Conservation (phyloP, 768 basidiomycete species). For the Lactifluus subvellereus region DNA sequence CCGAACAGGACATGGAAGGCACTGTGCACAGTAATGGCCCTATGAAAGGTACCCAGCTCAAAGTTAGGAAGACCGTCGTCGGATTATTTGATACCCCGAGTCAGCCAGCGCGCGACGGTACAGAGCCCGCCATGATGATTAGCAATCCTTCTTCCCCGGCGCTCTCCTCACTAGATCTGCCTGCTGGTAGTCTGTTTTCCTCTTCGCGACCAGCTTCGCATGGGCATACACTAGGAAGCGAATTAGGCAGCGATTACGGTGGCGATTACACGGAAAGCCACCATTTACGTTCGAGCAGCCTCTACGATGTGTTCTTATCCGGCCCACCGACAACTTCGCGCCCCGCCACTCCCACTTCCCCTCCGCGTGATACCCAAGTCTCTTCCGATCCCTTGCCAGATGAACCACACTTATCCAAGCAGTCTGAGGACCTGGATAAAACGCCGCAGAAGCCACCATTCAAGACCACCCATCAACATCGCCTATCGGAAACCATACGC, state of each 20-base stretch:
- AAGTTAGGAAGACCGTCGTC: slow-evolving; percentile 49
- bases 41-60: slow-evolving; percentile 19
- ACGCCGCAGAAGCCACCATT: slow-evolving; percentile 21
- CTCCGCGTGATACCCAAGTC: background rate
- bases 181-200: slow-evolving; percentile 10
- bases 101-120: slow-evolving; percentile 3
- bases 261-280: slow-evolving; percentile 39
- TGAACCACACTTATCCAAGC: slow-evolving; percentile 23
- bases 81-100: slow-evolving; percentile 50
- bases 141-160: slow-evolving; percentile 12
- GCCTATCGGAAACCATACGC: slow-evolving; percentile 47
- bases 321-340: slow-evolving; percentile 26
- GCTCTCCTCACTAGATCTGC: slow-evolving; percentile 20
- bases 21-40: slow-evolving; percentile 25
- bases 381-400: slow-evolving; percentile 20
- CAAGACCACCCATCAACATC: slow-evolving; percentile 25
- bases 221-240: slow-evolving; percentile 45
- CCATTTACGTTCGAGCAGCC: slow-evolving; percentile 50
- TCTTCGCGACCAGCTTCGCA: background rate
- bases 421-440: slow-evolving; percentile 15
- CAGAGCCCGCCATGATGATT: slow-evolving; percentile 5
- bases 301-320: slow-evolving; percentile 40
- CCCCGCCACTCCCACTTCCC: slow-evolving; percentile 21
- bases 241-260: slow-evolving; percentile 51
- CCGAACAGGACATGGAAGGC: slow-evolving; percentile 28